Evolutionary conservation across 2,329 filamentous ascomycete species (phyloP).

Genomic region (Phialophora verrucosa): DNA sequence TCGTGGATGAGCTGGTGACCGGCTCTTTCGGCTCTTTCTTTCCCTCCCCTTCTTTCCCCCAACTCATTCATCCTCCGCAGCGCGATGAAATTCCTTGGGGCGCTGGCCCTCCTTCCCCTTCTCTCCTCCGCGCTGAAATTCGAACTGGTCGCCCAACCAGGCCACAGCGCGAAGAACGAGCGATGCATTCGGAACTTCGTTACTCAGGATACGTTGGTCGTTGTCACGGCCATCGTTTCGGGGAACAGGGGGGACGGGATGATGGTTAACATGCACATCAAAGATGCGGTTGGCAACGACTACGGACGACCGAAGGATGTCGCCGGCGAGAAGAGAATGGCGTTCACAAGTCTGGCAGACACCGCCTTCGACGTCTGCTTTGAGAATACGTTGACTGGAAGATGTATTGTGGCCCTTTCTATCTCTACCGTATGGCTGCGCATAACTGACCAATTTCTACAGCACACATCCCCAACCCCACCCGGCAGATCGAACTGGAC

Average conservation of each 20-base stretch:
- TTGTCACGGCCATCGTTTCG: conserved; percentile 87
- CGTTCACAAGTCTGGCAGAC: conserved; percentile 91
- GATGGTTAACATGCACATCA: conserved; percentile 95
- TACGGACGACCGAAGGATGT: conserved; percentile 91
- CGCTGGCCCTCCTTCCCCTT: conserved; percentile 45
- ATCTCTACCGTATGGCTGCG: neutral
- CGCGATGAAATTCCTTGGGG: conserved; percentile 30
- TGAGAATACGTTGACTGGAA: conserved; percentile 74
- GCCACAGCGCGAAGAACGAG: conserved; percentile 70
- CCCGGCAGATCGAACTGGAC: conserved; percentile 84
- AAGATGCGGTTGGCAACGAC: conserved; percentile 93
- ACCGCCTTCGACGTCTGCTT: conserved; percentile 97
- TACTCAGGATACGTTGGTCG: conserved; percentile 86
- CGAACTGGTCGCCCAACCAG: conserved; percentile 75
- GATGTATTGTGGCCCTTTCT: conserved; percentile 55
- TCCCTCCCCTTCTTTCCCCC: neutral
- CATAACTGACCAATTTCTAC: conserved; percentile 15
- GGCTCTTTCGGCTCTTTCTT: conserved; percentile 8
- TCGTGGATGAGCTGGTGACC: conserved; percentile 11
- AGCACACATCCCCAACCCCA: conserved; percentile 52
- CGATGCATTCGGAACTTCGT: conserved; percentile 98
- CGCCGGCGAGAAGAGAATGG: conserved; percentile 86
- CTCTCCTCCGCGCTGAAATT: conserved; percentile 79
- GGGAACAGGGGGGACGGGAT: conserved; percentile 92
- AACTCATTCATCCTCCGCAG: conserved; percentile 13